Percentiles rank a stretch among this genome's conserved stretches.
phyloP scores from a whole-genome alignment of 2,329 filamentous ascomycete genomes.

The Paraconiothyrium sp. region DNA sequence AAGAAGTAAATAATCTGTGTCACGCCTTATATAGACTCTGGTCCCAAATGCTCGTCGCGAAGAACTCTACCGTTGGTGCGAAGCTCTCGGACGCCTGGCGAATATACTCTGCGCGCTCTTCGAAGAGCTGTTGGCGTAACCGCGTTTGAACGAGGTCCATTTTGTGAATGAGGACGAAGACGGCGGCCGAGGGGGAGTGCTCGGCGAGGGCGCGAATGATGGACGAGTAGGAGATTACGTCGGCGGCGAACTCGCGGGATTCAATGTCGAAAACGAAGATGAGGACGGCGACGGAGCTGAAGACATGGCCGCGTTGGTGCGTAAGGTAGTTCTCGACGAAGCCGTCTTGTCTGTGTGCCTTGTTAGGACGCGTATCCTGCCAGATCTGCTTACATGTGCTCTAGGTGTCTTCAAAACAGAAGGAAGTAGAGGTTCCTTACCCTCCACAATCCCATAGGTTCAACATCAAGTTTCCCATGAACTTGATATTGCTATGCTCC shows the following conservation, averaged over 20 bases:
- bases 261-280: slow-evolving; percentile 99
- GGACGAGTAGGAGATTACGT: slow-evolving; percentile 89
- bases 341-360: slow-evolving; percentile 78
- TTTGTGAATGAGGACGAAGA: slow-evolving; percentile 98
- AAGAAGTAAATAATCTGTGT: slow-evolving; percentile 97
- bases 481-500: slow-evolving; percentile 97
- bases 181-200: slow-evolving; percentile 80
- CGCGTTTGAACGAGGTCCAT: slow-evolving; percentile 93
- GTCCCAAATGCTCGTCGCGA: slow-evolving; percentile 98
- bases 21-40: slow-evolving; percentile 98
- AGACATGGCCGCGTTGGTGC: slow-evolving; percentile 94
- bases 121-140: slow-evolving; percentile 82
- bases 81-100: slow-evolving; percentile 77
- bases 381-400: neutral
- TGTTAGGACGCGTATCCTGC: neutral
- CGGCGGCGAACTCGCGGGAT: slow-evolving; percentile 90
- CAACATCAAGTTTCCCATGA: slow-evolving; percentile 95
- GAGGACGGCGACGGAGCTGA: slow-evolving; percentile 93
- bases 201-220: slow-evolving; percentile 90
- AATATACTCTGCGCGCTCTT: slow-evolving; percentile 81
- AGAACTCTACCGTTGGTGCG: slow-evolving; percentile 75
- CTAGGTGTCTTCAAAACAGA: neutral
- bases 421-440: slow-evolving; percentile 55
- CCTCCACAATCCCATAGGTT: slow-evolving; percentile 99
- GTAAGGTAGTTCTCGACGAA: slow-evolving; percentile 99